Evolutionary conservation across 371 early-diverging fungal genomes (phyloP).

Genomic region (Funneliformis caledonium): DNA sequence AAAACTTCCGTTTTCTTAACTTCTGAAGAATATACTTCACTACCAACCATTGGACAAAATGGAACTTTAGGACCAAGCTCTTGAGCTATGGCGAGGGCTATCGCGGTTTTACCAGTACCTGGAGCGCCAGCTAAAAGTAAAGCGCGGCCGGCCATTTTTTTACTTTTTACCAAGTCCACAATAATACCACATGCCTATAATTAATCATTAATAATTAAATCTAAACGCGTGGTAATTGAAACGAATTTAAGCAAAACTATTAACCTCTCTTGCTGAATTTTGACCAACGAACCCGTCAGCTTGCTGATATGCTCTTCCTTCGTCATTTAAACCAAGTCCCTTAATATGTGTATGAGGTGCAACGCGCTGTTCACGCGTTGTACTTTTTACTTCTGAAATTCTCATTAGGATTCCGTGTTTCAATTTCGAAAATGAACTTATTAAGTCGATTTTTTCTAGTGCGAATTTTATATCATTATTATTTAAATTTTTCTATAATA

Average conservation of each 20-base stretch:
- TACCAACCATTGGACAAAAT: constrained; percentile 98
- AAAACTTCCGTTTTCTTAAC: constrained; percentile 98
- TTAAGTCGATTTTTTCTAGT: too few species aligned
- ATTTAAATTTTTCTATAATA: too few species aligned
- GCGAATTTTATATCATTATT: too few species aligned
- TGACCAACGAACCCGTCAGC: constrained; percentile 97
- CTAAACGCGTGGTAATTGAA: not conserved
- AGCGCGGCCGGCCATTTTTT: constrained; percentile 97
- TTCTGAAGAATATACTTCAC: constrained; percentile 97
- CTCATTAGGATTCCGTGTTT: constrained; percentile 57
- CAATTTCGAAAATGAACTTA: too few species aligned
- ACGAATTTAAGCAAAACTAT: constrained; percentile 38
- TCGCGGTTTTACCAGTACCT: constrained; percentile 95
- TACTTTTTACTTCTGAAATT: constrained; percentile 81
- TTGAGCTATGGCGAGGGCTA: constrained; percentile 94
- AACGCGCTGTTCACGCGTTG: constrained; percentile 87
- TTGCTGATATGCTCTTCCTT: constrained; percentile 87
- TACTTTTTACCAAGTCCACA: constrained; percentile 92
- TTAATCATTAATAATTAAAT: not conserved
- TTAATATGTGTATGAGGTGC: constrained; percentile 97
- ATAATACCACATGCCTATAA: constrained; percentile 84
- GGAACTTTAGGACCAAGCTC: constrained; percentile 97
- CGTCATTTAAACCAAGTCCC: constrained; percentile 82
- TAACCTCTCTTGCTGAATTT: constrained; percentile 90
- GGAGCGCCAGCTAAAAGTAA: constrained; percentile 97